phyloP scores from a whole-genome alignment of 23 red algal species.

The Gracilaria gracilis region DNA sequence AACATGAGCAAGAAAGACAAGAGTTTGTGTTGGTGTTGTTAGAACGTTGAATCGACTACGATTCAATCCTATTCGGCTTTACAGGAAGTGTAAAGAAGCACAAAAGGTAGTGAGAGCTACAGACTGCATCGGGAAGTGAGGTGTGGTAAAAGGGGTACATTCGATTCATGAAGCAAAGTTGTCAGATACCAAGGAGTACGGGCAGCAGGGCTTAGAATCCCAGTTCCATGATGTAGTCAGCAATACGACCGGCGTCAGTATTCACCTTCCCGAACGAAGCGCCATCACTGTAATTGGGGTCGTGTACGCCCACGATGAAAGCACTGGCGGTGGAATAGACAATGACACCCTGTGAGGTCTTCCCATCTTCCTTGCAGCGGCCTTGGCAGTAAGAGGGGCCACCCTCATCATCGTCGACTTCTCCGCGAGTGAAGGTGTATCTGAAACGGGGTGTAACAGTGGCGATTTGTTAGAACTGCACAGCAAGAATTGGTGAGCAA shows the following conservation, averaged over 20 bases:
- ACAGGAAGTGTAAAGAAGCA: background rate
- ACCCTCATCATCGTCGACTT: conserved; percentile 89
- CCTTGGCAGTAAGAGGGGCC: conserved; percentile 67
- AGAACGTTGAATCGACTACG: conserved; percentile 3
- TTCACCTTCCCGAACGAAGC: conserved; percentile 80
- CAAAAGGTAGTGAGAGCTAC: conserved; percentile 5
- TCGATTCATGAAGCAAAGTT: background rate
- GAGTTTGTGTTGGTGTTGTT: conserved; percentile 4
- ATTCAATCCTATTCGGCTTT: conserved; percentile 19
- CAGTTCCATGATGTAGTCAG: conserved; percentile 75
- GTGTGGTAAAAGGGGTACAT: background rate
- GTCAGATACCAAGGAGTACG: background rate
- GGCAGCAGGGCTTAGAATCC: conserved; percentile 46
- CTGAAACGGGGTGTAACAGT: background rate
- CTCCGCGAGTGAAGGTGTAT: conserved; percentile 87
- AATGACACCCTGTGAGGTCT: conserved; percentile 81
- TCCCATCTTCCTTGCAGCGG: conserved; percentile 92
- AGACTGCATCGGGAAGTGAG: background rate
- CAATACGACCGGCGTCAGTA: conserved; percentile 74
- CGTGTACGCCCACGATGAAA: conserved; percentile 79
- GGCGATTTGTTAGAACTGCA: background rate
- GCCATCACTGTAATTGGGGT: conserved; percentile 84
- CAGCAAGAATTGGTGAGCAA: background rate
- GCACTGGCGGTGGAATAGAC: conserved; percentile 68
- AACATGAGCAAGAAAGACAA: too few relatives aligned